phyloP scores from a whole-genome alignment of 352 stramenopile species.

The Plasmopara halstedii region DNA sequence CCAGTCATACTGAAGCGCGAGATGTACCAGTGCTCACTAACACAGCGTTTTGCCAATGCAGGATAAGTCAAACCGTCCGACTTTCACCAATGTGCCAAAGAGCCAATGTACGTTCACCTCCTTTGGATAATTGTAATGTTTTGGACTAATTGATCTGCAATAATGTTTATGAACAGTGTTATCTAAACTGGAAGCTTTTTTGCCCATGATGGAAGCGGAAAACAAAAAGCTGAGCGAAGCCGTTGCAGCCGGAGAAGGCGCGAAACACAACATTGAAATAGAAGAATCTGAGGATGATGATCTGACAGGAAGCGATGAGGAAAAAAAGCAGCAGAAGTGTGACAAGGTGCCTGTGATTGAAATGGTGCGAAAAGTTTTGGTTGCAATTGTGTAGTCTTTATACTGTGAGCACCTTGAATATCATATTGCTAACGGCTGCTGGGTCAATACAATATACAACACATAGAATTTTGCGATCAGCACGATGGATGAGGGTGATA shows the following conservation, averaged over 20 bases:
- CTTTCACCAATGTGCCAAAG: conserved; percentile 49
- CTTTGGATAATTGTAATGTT: background rate
- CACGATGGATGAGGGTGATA: conserved; percentile 45
- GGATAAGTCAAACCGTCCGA: conserved; percentile 21
- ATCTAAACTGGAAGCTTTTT: conserved; percentile 62
- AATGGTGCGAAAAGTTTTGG: conserved; percentile 36
- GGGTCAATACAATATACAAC: background rate
- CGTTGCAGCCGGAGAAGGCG: conserved; percentile 43
- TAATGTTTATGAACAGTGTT: conserved; percentile 33
- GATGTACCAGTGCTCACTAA: too few relatives aligned
- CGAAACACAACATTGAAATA: conserved; percentile 72
- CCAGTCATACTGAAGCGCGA: too few relatives aligned
- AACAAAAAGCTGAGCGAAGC: conserved; percentile 69
- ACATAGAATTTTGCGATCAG: conserved; percentile 69
- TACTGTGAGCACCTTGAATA: background rate
- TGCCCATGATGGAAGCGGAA: conserved; percentile 63
- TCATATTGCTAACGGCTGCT: too few relatives aligned
- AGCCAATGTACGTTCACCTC: conserved; percentile 35
- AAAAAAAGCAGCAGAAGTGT: conserved; percentile 12
- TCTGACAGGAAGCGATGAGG: conserved; percentile 12
- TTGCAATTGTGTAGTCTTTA: background rate
- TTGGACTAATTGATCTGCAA: background rate
- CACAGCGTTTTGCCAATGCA: conserved; percentile 10
- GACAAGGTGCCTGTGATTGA: conserved; percentile 51
- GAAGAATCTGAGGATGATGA: conserved; percentile 23